phyloP scores from a whole-genome alignment of 257 asterid genomes.

The Ocimum tenuiflorum region DNA sequence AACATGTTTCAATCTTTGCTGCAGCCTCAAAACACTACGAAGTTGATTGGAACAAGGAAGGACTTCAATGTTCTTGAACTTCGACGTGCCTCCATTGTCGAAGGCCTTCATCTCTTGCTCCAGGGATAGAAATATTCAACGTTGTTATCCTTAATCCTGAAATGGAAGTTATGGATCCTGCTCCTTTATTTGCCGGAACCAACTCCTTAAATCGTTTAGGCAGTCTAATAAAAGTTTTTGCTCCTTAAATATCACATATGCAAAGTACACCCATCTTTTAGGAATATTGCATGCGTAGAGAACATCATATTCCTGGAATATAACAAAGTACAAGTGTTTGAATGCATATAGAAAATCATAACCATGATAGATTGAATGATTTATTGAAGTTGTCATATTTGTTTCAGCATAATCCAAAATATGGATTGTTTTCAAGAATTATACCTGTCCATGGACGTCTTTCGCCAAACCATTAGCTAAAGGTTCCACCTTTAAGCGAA shows the following conservation, averaged over 20 bases:
- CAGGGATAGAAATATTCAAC: slow-evolving; percentile 83
- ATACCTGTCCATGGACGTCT: slow-evolving; percentile 96
- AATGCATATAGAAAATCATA: too few species aligned
- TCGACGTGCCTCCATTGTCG: background rate
- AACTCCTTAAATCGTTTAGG: too few species aligned
- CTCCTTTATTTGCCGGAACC: slow-evolving; percentile 34
- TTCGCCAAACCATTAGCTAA: slow-evolving; percentile 86
- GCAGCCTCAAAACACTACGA: background rate
- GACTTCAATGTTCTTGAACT: background rate
- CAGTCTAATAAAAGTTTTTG: too few species aligned
- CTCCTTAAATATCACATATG: too few species aligned
- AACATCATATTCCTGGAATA: too few species aligned
- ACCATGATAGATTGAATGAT: too few species aligned
- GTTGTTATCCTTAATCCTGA: slow-evolving; percentile 65
- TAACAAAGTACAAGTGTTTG: too few species aligned
- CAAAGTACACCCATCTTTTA: too few species aligned
- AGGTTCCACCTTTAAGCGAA: slow-evolving; percentile 71
- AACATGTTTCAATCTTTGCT: background rate
- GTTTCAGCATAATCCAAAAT: too few species aligned
- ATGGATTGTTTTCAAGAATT: background rate
- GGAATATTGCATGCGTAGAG: too few species aligned
- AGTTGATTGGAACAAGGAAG: background rate
- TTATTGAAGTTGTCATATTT: too few species aligned
- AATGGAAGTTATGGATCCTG: slow-evolving; percentile 61
- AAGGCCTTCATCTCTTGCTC: slow-evolving; percentile 26